These are phyloP conservation scores for Arthromyces matolae DNA, from an alignment of 768 basidiomycete species.

Conservation along the genomic window DNA sequence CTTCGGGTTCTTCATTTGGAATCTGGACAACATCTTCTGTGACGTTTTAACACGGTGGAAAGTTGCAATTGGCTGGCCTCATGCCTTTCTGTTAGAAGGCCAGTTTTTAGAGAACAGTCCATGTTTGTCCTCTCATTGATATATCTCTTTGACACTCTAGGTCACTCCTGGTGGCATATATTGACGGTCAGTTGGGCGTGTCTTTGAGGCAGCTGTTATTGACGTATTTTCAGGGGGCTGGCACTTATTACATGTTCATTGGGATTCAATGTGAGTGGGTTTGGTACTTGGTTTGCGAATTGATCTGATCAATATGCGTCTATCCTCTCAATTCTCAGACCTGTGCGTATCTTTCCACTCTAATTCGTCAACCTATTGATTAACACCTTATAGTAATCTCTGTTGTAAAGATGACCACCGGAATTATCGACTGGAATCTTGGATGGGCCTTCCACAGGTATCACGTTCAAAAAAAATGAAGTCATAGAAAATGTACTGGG, in stretches of 20 bases:
- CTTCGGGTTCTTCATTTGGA: conserved; percentile 72
- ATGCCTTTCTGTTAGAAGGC: conserved; percentile 66
- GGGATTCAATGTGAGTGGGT: conserved; percentile 48
- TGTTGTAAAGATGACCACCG: conserved; percentile 58
- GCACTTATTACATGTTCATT: conserved; percentile 49
- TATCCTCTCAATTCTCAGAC: conserved; percentile 29
- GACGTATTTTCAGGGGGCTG: conserved; percentile 35
- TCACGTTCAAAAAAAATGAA: conserved; percentile 28
- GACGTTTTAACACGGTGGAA: conserved; percentile 54
- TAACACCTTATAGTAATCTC: conserved; percentile 35
- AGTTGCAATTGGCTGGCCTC: conserved; percentile 55
- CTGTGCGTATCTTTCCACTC: conserved; percentile 34
- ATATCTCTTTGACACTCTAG: conserved; percentile 24
- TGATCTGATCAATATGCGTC: no score
- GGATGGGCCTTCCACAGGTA: conserved; percentile 47
- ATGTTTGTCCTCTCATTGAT: background rate
- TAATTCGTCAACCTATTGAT: background rate
- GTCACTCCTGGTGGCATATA: conserved; percentile 76
- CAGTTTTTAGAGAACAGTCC: background rate
- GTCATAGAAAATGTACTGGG: no score
- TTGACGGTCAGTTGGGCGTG: conserved; percentile 45
- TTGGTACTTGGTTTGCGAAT: no score
- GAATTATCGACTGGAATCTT: conserved; percentile 41
- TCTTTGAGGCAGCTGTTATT: background rate
- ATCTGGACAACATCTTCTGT: conserved; percentile 78